phyloP scores from a whole-genome alignment of 768 basidiomycete genomes.

The Trametes meyenii region DNA sequence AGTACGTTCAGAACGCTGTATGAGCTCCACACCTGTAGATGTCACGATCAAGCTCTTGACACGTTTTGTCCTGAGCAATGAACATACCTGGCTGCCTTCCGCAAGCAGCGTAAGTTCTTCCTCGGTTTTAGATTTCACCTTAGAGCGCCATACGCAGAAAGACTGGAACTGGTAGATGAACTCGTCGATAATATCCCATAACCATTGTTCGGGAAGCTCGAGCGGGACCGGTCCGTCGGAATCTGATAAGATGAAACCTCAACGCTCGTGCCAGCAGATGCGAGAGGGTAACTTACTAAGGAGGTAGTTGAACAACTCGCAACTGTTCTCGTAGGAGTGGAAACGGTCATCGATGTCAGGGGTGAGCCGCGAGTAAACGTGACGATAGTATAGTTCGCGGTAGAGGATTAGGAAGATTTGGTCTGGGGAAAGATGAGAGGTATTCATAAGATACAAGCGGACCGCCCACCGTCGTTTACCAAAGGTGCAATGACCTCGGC shows the following conservation, averaged over 20 bases:
- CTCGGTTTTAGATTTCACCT: slow-evolving; percentile 81
- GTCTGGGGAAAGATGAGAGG: slow-evolving; percentile 47
- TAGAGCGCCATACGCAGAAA: slow-evolving; percentile 90
- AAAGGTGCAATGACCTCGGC: slow-evolving; percentile 94
- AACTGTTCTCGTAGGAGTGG: slow-evolving; percentile 97
- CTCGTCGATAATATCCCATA: slow-evolving; percentile 97
- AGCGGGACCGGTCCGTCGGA: slow-evolving; percentile 93
- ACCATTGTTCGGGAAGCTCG: slow-evolving; percentile 94
- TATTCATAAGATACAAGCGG: not conserved
- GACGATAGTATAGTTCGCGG: slow-evolving; percentile 93
- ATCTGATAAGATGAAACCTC: slow-evolving; percentile 49
- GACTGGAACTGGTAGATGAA: slow-evolving; percentile 99
- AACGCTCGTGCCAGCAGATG: not conserved
- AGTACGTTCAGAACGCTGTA: slow-evolving; percentile 98
- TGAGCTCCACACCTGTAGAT: slow-evolving; percentile 85
- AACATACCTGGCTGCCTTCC: slow-evolving; percentile 63
- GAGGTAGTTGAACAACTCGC: slow-evolving; percentile 97
- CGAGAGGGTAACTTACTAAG: slow-evolving; percentile 65
- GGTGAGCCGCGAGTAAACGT: slow-evolving; percentile 93
- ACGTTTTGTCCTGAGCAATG: not conserved
- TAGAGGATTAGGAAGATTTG: slow-evolving; percentile 96
- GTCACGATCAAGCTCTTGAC: not conserved
- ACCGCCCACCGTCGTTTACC: slow-evolving; percentile 80
- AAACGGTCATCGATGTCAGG: slow-evolving; percentile 98
- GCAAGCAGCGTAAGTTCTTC: slow-evolving; percentile 86